These are phyloP conservation scores for Populus nigra DNA, from an alignment of 345 rosid genomes.

Conservation along the genomic window DNA sequence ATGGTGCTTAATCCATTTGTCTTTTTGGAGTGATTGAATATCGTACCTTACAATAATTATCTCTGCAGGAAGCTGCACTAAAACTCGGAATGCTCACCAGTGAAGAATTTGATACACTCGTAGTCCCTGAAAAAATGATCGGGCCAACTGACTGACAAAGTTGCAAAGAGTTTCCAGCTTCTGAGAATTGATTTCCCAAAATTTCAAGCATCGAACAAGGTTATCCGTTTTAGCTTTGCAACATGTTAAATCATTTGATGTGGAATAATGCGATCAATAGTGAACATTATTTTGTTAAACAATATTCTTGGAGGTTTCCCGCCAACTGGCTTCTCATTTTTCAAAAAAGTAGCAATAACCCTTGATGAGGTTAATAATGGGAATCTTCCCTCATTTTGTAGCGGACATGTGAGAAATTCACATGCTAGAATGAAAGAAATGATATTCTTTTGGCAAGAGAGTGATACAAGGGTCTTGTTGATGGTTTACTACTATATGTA, in stretches of 20 bases:
- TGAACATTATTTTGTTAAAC: neutral
- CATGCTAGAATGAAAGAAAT: neutral
- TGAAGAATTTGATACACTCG: slow-evolving; percentile 86
- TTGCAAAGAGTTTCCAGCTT: neutral
- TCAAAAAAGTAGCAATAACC: too few relatives aligned
- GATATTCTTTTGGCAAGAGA: neutral
- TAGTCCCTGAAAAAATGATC: slow-evolving; percentile 94
- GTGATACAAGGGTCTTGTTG: neutral
- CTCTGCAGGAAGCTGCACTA: slow-evolving; percentile 73
- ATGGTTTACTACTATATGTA: too few relatives aligned
- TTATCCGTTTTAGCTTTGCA: neutral
- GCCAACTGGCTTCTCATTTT: neutral
- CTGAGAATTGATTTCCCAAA: neutral
- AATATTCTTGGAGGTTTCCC: slow-evolving; percentile 9
- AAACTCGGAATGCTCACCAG: slow-evolving; percentile 65
- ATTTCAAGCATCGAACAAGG: neutral
- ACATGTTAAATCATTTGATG: neutral
- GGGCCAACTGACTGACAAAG: slow-evolving; percentile 65
- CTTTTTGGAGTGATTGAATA: slow-evolving; percentile 1
- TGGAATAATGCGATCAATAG: neutral
- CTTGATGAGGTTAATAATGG: slow-evolving; percentile 15
- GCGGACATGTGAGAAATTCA: neutral
- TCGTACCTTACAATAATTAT: neutral
- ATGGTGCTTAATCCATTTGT: neutral
- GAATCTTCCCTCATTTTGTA: slow-evolving; percentile 19